Evolutionary conservation across 768 basidiomycete genomes (phyloP).

Genomic region (Naganishia antarctica): DNA sequence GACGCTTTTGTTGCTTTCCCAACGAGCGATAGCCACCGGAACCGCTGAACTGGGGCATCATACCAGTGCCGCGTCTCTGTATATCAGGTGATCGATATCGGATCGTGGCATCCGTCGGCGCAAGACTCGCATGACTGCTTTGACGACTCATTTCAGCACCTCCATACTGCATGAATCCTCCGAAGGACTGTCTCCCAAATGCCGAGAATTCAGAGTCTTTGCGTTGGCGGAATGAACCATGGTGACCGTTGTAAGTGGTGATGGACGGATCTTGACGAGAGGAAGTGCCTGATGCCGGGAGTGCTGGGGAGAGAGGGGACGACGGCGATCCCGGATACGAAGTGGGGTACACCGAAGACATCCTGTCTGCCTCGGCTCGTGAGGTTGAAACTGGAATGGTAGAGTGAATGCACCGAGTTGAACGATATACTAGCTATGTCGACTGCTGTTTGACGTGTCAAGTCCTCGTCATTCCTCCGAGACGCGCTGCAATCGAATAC

Average conservation of each 20-base stretch:
- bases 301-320: neutral
- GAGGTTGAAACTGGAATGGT: neutral
- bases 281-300: neutral
- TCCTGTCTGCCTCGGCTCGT: neutral
- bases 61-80: slow-evolving; percentile 2
- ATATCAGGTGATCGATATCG: neutral
- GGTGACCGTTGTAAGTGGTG: neutral
- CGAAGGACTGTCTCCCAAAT: neutral
- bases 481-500: too few relatives aligned
- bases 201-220: slow-evolving; percentile 1
- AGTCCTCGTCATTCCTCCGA: neutral
- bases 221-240: neutral
- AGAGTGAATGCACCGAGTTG: too few relatives aligned
- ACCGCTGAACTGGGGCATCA: neutral
- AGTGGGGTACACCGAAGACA: slow-evolving; percentile 12
- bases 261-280: neutral
- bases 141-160: slow-evolving; percentile 12
- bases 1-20: neutral
- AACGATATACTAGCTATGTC: too few relatives aligned
- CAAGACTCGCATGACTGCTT: slow-evolving; percentile 2
- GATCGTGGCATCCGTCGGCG: slow-evolving; percentile 14
- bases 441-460: slow-evolving; percentile 5
- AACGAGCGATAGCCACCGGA: neutral
- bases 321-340: slow-evolving; percentile 12
- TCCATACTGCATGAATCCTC: slow-evolving; percentile 9